A percentile compares a stretch with the other conserved stretches of the same genome.
phyloP scores from a whole-genome alignment of 306 rosid species.

The Lathyrus oleraceus region DNA sequence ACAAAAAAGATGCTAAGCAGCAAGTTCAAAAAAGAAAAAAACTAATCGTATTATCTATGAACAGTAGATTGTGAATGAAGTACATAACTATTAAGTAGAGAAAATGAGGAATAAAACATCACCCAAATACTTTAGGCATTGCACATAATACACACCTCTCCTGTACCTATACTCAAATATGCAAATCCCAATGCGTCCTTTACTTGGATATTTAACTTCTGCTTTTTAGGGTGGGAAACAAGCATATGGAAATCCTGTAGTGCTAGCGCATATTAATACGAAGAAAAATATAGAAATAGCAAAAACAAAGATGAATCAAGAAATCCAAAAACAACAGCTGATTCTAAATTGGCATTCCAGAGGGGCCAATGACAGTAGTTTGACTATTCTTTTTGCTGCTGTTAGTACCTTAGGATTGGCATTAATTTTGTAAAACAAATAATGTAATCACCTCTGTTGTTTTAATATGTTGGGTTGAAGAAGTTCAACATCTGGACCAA shows the following conservation, averaged over 20 bases:
- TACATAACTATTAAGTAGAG: slow-evolving; percentile 11
- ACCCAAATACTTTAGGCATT: background rate
- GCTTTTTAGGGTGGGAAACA: slow-evolving; percentile 81
- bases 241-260: slow-evolving; percentile 95
- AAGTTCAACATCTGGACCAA: too few species aligned
- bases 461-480: too few species aligned
- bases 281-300: slow-evolving; percentile 5
- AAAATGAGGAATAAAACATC: slow-evolving; percentile 6
- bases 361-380: slow-evolving; percentile 93
- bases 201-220: slow-evolving; percentile 78
- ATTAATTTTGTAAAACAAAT: too few species aligned
- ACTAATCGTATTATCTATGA: background rate
- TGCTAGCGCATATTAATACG: slow-evolving; percentile 31
- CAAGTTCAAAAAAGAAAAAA: background rate
- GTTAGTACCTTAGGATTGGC: too few species aligned
- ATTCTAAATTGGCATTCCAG: slow-evolving; percentile 99
- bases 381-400: slow-evolving; percentile 99
- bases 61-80: slow-evolving; percentile 1
- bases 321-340: slow-evolving; percentile 63
- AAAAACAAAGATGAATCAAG: slow-evolving; percentile 13
- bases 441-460: too few species aligned
- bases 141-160: slow-evolving; percentile 68
- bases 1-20: background rate
- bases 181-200: slow-evolving; percentile 86
- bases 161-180: slow-evolving; percentile 74